Conservation (phyloP, 768 basidiomycete species). For the Pleurotus platypus region DNA sequence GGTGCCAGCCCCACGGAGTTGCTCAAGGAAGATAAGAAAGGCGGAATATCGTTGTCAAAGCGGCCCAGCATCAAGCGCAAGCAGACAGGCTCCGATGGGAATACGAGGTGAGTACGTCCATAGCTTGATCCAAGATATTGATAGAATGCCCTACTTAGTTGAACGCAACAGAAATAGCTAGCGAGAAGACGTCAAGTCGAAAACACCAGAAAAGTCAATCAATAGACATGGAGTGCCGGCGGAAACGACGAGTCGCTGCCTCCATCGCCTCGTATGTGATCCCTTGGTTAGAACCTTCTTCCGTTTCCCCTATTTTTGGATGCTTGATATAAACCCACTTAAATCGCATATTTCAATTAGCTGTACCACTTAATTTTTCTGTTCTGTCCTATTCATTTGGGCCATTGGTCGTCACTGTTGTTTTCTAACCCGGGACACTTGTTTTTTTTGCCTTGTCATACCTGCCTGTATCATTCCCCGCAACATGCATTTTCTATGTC, state of each 20-base stretch:
- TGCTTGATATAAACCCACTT: background rate
- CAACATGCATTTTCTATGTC: background rate
- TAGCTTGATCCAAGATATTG: no score
- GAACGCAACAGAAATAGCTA: no score
- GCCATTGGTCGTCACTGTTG: background rate
- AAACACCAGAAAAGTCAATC: background rate
- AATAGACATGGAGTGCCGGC: background rate
- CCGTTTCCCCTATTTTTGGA: background rate
- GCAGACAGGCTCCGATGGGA: slow-evolving; percentile 10
- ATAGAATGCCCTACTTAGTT: no score
- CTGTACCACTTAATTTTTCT: background rate
- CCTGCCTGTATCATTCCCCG: no score
- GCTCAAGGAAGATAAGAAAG: slow-evolving; percentile 54
- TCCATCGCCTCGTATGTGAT: background rate
- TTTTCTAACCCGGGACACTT: background rate
- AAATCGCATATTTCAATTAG: background rate
- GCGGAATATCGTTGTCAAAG: slow-evolving; percentile 55
- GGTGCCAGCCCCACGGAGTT: slow-evolving; percentile 72
- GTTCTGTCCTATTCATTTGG: background rate
- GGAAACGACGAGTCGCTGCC: background rate
- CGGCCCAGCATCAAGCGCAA: slow-evolving; percentile 64
- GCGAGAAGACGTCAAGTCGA: background rate
- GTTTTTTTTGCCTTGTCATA: no score
- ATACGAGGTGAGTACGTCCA: background rate
- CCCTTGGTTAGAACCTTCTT: background rate